Conservation (phyloP, 257 asterid genomes). For the Cordia subcordata region DNA sequence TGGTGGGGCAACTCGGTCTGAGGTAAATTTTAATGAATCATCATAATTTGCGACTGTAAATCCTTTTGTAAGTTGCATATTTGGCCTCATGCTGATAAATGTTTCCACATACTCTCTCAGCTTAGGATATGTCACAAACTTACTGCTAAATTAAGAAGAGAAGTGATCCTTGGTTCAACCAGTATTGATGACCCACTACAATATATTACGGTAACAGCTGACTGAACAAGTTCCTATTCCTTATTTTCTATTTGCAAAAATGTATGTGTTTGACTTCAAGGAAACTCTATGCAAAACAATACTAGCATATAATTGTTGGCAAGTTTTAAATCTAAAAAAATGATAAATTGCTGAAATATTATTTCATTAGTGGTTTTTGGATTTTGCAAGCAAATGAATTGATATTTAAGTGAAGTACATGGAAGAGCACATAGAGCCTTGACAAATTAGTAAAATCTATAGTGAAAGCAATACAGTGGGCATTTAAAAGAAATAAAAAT, state of each 20-base stretch:
- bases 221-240: not conserved
- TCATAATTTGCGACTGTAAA: constrained; percentile 9
- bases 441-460: no score
- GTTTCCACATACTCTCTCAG: constrained; percentile 35
- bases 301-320: not conserved
- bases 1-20: constrained; percentile 99
- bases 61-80: not conserved
- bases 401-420: no score
- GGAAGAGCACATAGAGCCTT: no score
- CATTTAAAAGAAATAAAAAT: no score
- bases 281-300: not conserved
- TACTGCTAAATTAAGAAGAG: constrained; percentile 76
- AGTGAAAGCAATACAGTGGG: no score
- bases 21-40: constrained; percentile 45
- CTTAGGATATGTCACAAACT: constrained; percentile 93
- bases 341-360: not conserved
- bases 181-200: constrained; percentile 86
- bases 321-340: not conserved
- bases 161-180: constrained; percentile 91
- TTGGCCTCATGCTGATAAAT: constrained; percentile 6
- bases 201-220: constrained; percentile 61
- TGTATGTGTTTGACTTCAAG: not conserved
- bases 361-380: no score
- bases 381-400: no score
- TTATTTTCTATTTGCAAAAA: no score